Conservation (phyloP, 768 basidiomycete genomes). For the Cystofilobasidium macerans region DNA sequence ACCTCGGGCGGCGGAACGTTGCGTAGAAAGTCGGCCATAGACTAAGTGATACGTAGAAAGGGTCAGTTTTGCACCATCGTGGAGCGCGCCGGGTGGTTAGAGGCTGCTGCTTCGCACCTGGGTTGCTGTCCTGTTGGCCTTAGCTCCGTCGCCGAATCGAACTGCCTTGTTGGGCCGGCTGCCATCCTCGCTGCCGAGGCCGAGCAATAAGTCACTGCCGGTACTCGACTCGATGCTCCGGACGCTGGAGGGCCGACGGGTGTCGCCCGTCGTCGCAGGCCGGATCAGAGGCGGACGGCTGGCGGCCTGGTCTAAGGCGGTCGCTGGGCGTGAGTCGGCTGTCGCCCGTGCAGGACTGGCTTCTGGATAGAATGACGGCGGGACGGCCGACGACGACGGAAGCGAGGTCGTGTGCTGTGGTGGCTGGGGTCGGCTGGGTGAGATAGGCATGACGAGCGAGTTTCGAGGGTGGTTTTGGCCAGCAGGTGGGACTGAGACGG, state of each 20-base stretch:
- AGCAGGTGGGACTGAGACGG: no score
- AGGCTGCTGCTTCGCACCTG: background rate
- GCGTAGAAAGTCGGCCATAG: slow-evolving; percentile 4
- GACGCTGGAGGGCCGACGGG: background rate
- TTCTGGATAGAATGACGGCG: no score
- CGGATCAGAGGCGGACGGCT: background rate
- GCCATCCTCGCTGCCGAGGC: background rate
- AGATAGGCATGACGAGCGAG: no score
- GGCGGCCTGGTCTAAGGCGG: no score
- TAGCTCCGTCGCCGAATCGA: background rate
- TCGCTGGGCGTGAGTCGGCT: no score
- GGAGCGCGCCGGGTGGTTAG: background rate
- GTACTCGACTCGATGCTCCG: background rate
- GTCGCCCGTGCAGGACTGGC: no score
- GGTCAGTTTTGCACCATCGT: background rate
- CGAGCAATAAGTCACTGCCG: background rate
- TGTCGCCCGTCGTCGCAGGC: background rate
- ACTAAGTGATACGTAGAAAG: background rate
- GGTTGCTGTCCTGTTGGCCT: background rate
- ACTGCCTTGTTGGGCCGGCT: background rate
- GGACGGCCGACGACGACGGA: no score
- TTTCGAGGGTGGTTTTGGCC: no score
- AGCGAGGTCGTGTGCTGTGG: no score
- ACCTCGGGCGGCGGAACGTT: background rate
- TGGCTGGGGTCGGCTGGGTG: no score